phyloP scores from a whole-genome alignment of 495 filamentous ascomycete genomes.

The Zalerion maritima region DNA sequence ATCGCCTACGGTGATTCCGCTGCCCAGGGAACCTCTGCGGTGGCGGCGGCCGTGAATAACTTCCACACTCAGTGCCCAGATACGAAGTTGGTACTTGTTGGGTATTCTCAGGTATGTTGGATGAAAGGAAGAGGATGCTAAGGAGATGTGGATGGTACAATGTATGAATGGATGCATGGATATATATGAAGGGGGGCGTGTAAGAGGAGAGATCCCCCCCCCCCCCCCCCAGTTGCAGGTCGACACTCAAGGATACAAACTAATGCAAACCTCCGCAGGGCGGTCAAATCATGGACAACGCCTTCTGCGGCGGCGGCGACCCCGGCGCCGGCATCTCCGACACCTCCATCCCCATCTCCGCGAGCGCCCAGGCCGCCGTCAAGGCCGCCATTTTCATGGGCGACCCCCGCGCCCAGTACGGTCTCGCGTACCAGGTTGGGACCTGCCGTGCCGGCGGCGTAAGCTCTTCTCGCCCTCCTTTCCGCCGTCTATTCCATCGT shows the following conservation, averaged over 20 bases:
- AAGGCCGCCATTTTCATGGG: conserved; percentile 52
- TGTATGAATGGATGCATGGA: neutral
- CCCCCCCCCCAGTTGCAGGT: too few relatives aligned
- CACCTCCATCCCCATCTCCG: conserved; percentile 26
- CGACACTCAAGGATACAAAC: neutral
- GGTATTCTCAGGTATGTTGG: conserved; percentile 40
- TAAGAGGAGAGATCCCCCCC: too few relatives aligned
- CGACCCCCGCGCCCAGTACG: conserved; percentile 38
- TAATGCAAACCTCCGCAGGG: conserved; percentile 24
- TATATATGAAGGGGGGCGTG: neutral
- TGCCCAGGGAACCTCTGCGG: conserved; percentile 35
- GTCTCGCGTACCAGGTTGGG: conserved; percentile 41
- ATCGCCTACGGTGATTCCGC: conserved; percentile 40
- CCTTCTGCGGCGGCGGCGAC: conserved; percentile 43
- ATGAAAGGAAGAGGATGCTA: neutral
- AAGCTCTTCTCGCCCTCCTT: conserved; percentile 13
- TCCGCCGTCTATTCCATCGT: too few relatives aligned
- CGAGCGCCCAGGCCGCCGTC: conserved; percentile 27
- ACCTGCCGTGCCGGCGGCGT: conserved; percentile 40
- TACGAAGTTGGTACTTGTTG: conserved; percentile 44
- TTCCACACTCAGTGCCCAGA: conserved; percentile 39
- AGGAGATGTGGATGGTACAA: conserved; percentile 1
- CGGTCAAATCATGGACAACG: conserved; percentile 49
- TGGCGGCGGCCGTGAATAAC: conserved; percentile 38
- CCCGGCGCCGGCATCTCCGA: conserved; percentile 34